A percentile compares a stretch with the other conserved stretches of the same genome.
Conservation (phyloP, 2,329 filamentous ascomycete species). For the Botrytis hyacinthi region DNA sequence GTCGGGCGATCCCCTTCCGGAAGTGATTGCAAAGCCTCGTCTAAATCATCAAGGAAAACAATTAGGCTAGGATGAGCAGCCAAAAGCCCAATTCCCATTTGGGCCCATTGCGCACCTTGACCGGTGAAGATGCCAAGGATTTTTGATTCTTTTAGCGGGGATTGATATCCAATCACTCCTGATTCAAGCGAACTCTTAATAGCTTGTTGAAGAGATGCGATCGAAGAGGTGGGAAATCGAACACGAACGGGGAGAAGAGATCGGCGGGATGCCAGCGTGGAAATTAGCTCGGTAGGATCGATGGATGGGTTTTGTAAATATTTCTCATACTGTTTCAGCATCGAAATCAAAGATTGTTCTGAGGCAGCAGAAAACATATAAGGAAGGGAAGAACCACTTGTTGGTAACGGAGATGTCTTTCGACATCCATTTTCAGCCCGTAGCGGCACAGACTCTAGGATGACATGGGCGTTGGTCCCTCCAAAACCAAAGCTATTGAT, state of each 20-base stretch:
- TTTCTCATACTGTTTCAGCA: neutral
- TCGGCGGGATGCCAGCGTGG: neutral
- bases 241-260: neutral
- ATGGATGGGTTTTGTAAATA: neutral
- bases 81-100: conserved; percentile 21
- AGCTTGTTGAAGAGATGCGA: neutral
- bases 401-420: neutral
- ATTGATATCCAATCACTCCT: neutral
- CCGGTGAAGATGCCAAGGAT: conserved; percentile 27
- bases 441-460: neutral
- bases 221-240: neutral
- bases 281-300: neutral
- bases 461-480: neutral
- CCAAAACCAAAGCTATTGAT: conserved; percentile 7
- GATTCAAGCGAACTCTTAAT: neutral
- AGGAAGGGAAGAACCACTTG: neutral
- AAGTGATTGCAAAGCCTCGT: neutral
- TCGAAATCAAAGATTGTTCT: neutral
- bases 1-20: neutral
- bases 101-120: conserved; percentile 29
- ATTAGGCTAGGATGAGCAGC: neutral
- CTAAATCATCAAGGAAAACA: neutral
- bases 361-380: neutral
- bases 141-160: neutral
- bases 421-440: neutral